phyloP scores from a whole-genome alignment of 2,329 filamentous ascomycete genomes.

The Geoglossum cookeanum region DNA sequence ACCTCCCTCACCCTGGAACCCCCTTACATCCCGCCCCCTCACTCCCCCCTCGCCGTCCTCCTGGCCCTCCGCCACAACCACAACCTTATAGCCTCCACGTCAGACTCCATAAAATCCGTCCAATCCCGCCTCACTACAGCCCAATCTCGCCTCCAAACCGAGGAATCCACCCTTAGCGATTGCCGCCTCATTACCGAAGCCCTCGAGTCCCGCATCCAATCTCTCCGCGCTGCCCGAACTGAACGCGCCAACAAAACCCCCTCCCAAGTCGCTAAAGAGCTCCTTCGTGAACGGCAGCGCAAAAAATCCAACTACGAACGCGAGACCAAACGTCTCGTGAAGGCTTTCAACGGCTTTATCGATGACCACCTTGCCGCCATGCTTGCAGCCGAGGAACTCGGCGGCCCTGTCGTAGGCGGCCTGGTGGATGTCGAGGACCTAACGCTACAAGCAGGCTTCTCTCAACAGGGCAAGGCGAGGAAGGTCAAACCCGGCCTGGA shows the following conservation, averaged over 20 bases:
- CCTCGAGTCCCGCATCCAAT: slow-evolving; percentile 38
- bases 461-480: slow-evolving; percentile 25
- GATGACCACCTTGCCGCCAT: slow-evolving; percentile 50
- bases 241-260: slow-evolving; percentile 38
- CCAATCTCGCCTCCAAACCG: slow-evolving; percentile 22
- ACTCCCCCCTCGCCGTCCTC: slow-evolving; percentile 51
- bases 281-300: slow-evolving; percentile 38
- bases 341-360: slow-evolving; percentile 49
- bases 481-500: slow-evolving; percentile 16
- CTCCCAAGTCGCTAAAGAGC: slow-evolving; percentile 41
- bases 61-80: slow-evolving; percentile 51
- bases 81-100: slow-evolving; percentile 44
- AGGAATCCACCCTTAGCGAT: slow-evolving; percentile 29
- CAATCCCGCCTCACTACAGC: slow-evolving; percentile 21
- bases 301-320: slow-evolving; percentile 41
- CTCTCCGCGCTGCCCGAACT: slow-evolving; percentile 37
- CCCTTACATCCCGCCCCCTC: slow-evolving; percentile 45
- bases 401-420: slow-evolving; percentile 65
- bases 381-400: slow-evolving; percentile 67
- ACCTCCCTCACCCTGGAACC: slow-evolving; percentile 39
- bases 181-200: slow-evolving; percentile 26
- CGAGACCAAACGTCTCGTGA: slow-evolving; percentile 41
- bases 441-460: slow-evolving; percentile 32
- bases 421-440: slow-evolving; percentile 43
- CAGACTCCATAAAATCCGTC: slow-evolving; percentile 31